A percentile compares a stretch with the other conserved stretches of the same genome.
Evolutionary conservation across 352 stramenopile species (phyloP).

Genomic region (Phytophthora cactorum): DNA sequence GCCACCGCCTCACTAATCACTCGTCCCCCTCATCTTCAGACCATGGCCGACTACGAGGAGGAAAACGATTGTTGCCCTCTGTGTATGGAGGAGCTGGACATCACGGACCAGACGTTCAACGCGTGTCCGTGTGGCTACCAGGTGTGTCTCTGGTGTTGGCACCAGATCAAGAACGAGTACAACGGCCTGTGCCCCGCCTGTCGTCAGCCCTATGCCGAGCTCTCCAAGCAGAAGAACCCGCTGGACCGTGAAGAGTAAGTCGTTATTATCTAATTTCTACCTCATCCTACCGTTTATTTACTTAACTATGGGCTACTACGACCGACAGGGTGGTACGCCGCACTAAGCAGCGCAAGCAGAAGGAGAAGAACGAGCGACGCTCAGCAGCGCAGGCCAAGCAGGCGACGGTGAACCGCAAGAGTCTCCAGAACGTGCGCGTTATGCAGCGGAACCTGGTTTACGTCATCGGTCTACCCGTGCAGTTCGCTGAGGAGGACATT

Average conservation of each 20-base stretch:
- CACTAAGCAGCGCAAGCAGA: conserved; percentile 85
- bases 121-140: conserved; percentile 99
- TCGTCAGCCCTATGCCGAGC: conserved; percentile 96
- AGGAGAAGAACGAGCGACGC: conserved; percentile 85
- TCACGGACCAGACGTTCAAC: conserved; percentile 98
- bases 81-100: conserved; percentile 98
- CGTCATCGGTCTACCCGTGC: conserved; percentile 90
- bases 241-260: conserved; percentile 95
- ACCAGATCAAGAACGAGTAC: conserved; percentile 99
- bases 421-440: conserved; percentile 91
- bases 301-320: neutral
- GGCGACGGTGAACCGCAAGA: conserved; percentile 69
- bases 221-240: conserved; percentile 90
- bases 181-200: conserved; percentile 98
- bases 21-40: neutral
- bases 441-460: conserved; percentile 97
- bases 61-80: conserved; percentile 95
- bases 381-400: conserved; percentile 47
- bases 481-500: conserved; percentile 84
- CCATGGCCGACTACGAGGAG: conserved; percentile 74
- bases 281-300: neutral
- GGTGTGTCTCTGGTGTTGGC: conserved; percentile 99
- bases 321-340: conserved; percentile 65
- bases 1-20: neutral
- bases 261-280: neutral